phyloP scores from a whole-genome alignment of 371 early-diverging fungal species.

The Synchytrium microbalum region DNA sequence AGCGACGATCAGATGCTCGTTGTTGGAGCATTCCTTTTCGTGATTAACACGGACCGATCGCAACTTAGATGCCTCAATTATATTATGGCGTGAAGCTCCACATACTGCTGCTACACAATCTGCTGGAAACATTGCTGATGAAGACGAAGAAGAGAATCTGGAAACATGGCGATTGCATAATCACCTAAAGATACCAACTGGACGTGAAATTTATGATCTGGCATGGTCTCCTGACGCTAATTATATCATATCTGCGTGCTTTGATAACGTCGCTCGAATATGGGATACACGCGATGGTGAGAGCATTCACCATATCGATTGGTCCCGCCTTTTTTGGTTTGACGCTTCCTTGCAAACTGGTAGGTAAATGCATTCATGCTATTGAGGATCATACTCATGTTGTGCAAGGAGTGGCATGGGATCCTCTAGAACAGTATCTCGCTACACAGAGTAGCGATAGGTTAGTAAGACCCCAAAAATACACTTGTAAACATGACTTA shows the following conservation, averaged over 20 bases:
- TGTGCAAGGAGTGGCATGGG: conserved; percentile 95
- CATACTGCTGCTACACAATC: conserved; percentile 32
- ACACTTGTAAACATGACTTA: conserved; percentile 12
- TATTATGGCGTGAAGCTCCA: conserved; percentile 66
- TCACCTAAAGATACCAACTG: conserved; percentile 25
- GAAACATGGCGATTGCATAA: conserved; percentile 27
- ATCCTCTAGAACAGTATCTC: conserved; percentile 78
- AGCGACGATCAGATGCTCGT: conserved; percentile 8
- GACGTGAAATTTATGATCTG: conserved; percentile 78
- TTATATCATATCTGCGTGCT: conserved; percentile 79
- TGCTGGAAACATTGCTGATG: conserved; percentile 41
- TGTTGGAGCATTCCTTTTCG: too few species aligned
- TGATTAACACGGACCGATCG: background rate
- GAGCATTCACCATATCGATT: conserved; percentile 8
- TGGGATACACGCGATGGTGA: conserved; percentile 74
- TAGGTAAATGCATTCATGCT: conserved; percentile 65
- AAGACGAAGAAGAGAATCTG: conserved; percentile 31
- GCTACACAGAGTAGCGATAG: conserved; percentile 91
- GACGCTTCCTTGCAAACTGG: conserved; percentile 15
- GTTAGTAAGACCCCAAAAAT: conserved; percentile 27
- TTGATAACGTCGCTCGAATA: conserved; percentile 86
- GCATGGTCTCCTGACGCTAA: conserved; percentile 91
- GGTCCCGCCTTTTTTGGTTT: conserved; percentile 4
- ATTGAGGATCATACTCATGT: conserved; percentile 83
- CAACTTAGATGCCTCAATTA: conserved; percentile 65